Percentiles rank a stretch among this genome's conserved stretches.
phyloP scores from a whole-genome alignment of 371 early-diverging fungal genomes.

The Mucor ambiguus region DNA sequence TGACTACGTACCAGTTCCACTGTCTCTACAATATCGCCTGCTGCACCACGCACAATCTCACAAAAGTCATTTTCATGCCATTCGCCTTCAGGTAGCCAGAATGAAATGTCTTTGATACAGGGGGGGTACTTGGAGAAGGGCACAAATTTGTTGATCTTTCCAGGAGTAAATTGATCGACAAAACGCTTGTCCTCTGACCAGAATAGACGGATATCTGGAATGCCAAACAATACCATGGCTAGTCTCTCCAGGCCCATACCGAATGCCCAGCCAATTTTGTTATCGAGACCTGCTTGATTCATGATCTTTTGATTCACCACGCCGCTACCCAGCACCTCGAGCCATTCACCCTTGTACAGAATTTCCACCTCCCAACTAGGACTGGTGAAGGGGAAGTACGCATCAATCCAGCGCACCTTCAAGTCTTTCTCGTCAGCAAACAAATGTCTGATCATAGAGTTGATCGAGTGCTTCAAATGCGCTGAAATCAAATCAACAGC shows the following conservation, averaged over 20 bases:
- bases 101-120: constrained; percentile 94
- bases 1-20: constrained; percentile 70
- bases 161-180: constrained; percentile 79
- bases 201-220: constrained; percentile 96
- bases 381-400: constrained; percentile 94
- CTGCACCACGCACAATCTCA: constrained; percentile 90
- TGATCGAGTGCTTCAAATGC: constrained; percentile 81
- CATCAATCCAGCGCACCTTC: constrained; percentile 95
- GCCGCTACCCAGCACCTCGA: constrained; percentile 95
- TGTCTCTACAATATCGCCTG: constrained; percentile 92
- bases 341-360: constrained; percentile 90
- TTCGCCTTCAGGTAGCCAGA: constrained; percentile 73
- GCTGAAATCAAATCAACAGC: constrained; percentile 58
- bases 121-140: constrained; percentile 85
- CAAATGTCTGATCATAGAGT: constrained; percentile 75
- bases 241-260: constrained; percentile 97
- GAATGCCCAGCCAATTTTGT: constrained; percentile 95
- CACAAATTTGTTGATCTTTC: constrained; percentile 69
- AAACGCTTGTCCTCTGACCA: constrained; percentile 95
- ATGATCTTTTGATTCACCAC: constrained; percentile 87
- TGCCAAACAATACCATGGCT: constrained; percentile 94
- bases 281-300: constrained; percentile 63
- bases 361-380: constrained; percentile 98
- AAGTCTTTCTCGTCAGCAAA: constrained; percentile 69
- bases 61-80: constrained; percentile 94